Evolutionary conservation across 2,329 filamentous ascomycete species (phyloP).

Genomic region (Aspergillus glaucus): DNA sequence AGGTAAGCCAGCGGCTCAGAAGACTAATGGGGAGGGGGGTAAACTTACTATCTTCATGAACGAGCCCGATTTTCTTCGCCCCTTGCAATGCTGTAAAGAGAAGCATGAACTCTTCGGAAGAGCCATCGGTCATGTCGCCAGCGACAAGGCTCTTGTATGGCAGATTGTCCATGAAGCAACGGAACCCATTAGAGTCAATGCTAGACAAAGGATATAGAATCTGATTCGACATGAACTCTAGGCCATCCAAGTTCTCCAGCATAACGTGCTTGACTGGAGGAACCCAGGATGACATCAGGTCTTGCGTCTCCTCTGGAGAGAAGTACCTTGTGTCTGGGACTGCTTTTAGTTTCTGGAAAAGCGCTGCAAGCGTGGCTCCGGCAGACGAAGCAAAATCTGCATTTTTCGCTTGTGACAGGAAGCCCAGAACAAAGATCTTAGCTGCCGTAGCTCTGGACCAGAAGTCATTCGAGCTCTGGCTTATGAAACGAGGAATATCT

Average conservation of each 20-base stretch:
- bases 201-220: slow-evolving; percentile 32
- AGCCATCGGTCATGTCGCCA: slow-evolving; percentile 40
- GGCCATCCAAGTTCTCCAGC: slow-evolving; percentile 28
- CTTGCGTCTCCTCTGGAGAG: slow-evolving; percentile 4
- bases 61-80: slow-evolving; percentile 63
- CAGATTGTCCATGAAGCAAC: slow-evolving; percentile 51
- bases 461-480: slow-evolving; percentile 10
- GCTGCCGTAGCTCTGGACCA: slow-evolving; percentile 16
- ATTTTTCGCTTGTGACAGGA: slow-evolving; percentile 26
- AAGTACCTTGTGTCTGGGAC: neutral
- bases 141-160: slow-evolving; percentile 47
- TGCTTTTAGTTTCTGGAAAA: slow-evolving; percentile 24
- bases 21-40: neutral
- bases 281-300: slow-evolving; percentile 29
- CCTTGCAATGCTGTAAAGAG: slow-evolving; percentile 63
- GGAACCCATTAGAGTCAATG: slow-evolving; percentile 28
- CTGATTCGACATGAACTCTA: slow-evolving; percentile 32
- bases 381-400: slow-evolving; percentile 23
- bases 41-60: slow-evolving; percentile 58
- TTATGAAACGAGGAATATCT: slow-evolving; percentile 13
- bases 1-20: slow-evolving; percentile 8
- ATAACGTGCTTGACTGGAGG: slow-evolving; percentile 30
- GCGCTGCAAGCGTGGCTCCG: slow-evolving; percentile 21
- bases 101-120: slow-evolving; percentile 52
- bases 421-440: slow-evolving; percentile 25